Percentiles rank a stretch among this genome's conserved stretches.
phyloP scores from a whole-genome alignment of 1,284 basidiomycete genomes.

The Rhodotorula mucilaginosa region DNA sequence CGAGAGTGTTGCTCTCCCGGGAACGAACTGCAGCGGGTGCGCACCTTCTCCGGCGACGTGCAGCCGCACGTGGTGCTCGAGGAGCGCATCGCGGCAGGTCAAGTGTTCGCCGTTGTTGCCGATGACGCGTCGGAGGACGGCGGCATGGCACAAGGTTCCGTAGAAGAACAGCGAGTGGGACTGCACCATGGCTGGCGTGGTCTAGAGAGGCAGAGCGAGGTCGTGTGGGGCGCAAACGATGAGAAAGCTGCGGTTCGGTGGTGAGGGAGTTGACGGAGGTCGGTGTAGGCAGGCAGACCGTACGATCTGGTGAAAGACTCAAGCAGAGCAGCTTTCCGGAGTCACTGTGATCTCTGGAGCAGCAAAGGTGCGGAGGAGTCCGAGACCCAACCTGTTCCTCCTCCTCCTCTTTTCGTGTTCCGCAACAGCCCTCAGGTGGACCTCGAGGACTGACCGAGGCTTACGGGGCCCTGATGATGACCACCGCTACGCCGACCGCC shows the following conservation, averaged over 20 bases:
- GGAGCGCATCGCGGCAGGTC: slow-evolving; percentile 58
- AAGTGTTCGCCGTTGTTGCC: slow-evolving; percentile 60
- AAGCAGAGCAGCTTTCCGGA: background rate
- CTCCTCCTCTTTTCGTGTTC: no score
- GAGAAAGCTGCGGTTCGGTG: no score
- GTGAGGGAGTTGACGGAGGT: background rate
- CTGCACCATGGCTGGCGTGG: background rate
- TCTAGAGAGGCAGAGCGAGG: no score
- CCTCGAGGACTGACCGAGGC: background rate
- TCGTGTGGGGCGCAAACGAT: no score
- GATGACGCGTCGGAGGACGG: slow-evolving; percentile 64
- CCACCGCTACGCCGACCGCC: background rate
- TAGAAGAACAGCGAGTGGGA: slow-evolving; percentile 71
- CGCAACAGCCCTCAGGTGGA: background rate
- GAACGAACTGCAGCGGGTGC: background rate
- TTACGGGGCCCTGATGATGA: background rate
- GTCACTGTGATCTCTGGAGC: no score
- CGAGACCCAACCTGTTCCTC: no score
- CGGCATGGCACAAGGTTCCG: slow-evolving; percentile 74
- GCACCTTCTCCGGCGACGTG: slow-evolving; percentile 53
- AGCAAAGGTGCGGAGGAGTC: no score
- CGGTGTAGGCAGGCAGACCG: background rate
- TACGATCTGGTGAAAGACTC: no score
- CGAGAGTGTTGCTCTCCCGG: background rate
- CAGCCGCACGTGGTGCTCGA: slow-evolving; percentile 74